Conservation (phyloP, 164 flowering plant species). For the Berberis vulgaris region DNA sequence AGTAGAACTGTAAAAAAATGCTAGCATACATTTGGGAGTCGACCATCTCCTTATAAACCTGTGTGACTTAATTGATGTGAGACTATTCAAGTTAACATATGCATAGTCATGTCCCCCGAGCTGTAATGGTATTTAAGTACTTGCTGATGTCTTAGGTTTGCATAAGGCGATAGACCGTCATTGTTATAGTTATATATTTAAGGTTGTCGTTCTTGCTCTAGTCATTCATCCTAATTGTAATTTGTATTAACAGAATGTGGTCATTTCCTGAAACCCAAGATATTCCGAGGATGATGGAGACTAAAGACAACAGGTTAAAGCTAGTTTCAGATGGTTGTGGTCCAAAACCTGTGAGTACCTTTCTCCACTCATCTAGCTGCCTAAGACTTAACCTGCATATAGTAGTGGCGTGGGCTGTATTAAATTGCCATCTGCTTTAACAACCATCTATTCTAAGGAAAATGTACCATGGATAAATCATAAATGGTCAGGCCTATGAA, state of each 20-base stretch:
- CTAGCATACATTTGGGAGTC: too few relatives aligned
- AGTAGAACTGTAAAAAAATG: too few relatives aligned
- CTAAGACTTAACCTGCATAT: too few relatives aligned
- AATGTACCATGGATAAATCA: neutral
- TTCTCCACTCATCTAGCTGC: neutral
- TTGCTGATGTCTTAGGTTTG: too few relatives aligned
- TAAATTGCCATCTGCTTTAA: neutral
- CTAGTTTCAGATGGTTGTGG: conserved; percentile 21
- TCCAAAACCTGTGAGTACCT: conserved; percentile 24
- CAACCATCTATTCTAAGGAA: neutral
- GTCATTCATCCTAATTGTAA: conserved; percentile 1
- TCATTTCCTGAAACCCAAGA: conserved; percentile 25
- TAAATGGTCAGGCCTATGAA: neutral
- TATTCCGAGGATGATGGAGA: conserved; percentile 8
- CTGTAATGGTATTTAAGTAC: too few relatives aligned
- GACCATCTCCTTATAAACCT: too few relatives aligned
- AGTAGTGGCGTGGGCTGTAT: neutral
- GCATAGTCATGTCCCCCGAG: too few relatives aligned
- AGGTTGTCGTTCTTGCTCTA: too few relatives aligned
- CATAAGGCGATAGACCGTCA: too few relatives aligned
- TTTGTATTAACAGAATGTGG: conserved; percentile 36
- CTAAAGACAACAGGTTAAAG: conserved; percentile 11
- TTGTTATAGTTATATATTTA: too few relatives aligned
- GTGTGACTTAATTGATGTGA: too few relatives aligned
- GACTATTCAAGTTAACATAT: too few relatives aligned